A percentile compares a stretch with the other conserved stretches of the same genome.
Evolutionary conservation across 2,329 filamentous ascomycete species (phyloP).

Genomic region (Botryotinia convoluta): DNA sequence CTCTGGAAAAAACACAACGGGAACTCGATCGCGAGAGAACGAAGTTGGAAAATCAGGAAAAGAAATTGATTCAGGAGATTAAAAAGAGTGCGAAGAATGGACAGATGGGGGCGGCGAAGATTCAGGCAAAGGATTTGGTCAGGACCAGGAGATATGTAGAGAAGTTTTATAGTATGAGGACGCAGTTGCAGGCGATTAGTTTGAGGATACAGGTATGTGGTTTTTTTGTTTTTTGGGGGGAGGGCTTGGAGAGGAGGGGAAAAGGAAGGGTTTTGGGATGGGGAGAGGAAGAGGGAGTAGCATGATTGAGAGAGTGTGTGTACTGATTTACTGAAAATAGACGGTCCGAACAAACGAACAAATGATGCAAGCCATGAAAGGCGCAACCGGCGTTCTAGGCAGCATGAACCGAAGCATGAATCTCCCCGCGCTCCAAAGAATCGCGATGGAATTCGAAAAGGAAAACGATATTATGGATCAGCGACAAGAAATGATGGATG

Average conservation of each 20-base stretch:
- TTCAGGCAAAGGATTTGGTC: conserved; percentile 96
- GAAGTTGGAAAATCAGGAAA: conserved; percentile 98
- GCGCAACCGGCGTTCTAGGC: conserved; percentile 84
- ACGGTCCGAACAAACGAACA: conserved; percentile 98
- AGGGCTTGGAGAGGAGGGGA: too few species aligned
- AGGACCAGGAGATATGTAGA: conserved; percentile 91
- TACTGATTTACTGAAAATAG: conserved; percentile 44
- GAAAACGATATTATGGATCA: conserved; percentile 99
- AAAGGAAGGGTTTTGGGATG: background rate
- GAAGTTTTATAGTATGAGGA: conserved; percentile 98
- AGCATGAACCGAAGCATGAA: conserved; percentile 99
- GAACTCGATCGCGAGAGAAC: conserved; percentile 92
- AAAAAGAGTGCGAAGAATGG: conserved; percentile 98
- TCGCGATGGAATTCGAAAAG: conserved; percentile 98
- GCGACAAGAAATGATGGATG: conserved; percentile 99
- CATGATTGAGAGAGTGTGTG: background rate
- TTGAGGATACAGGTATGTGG: conserved; percentile 78
- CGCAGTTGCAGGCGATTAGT: conserved; percentile 93
- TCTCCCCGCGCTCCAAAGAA: conserved; percentile 87
- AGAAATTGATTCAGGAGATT: conserved; percentile 92
- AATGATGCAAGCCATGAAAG: conserved; percentile 99
- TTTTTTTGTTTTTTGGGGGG: background rate
- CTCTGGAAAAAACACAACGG: conserved; percentile 94
- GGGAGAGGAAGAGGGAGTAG: background rate
- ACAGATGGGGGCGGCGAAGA: conserved; percentile 97